Conservation (phyloP, 805 yeast species). For the Vanderwaltozyma tropicalis region DNA sequence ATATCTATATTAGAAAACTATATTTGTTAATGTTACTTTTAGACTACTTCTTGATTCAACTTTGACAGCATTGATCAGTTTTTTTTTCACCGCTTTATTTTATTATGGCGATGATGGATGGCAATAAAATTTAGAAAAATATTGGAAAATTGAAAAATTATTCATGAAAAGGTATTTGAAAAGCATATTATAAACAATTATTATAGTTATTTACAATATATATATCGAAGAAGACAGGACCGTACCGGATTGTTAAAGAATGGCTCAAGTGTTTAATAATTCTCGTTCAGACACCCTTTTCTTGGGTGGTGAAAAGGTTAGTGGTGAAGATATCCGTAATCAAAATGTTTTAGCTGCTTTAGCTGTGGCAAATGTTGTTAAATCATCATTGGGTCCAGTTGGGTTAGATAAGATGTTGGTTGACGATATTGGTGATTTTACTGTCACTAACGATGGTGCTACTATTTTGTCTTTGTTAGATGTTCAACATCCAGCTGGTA, state of each 20-base stretch:
- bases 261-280: conserved; percentile 60
- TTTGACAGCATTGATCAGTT: no score
- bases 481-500: conserved; percentile 98
- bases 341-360: conserved; percentile 93
- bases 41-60: no score
- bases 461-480: conserved; percentile 83
- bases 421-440: conserved; percentile 97
- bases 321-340: conserved; percentile 93
- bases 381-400: conserved; percentile 94
- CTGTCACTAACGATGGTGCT: conserved; percentile 98
- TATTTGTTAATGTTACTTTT: no score
- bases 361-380: conserved; percentile 69
- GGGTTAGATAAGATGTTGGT: conserved; percentile 98
- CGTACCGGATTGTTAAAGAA: conserved; percentile 7
- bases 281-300: conserved; percentile 88
- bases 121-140: no score
- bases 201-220: no score
- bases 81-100: no score
- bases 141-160: no score
- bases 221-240: background rate
- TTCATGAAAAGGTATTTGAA: no score
- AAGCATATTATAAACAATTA: no score
- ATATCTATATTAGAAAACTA: no score
- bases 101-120: no score
- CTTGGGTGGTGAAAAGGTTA: conserved; percentile 89